Evolutionary conservation across 129 eudicot species (phyloP).

Genomic region (Arctium lappa): DNA sequence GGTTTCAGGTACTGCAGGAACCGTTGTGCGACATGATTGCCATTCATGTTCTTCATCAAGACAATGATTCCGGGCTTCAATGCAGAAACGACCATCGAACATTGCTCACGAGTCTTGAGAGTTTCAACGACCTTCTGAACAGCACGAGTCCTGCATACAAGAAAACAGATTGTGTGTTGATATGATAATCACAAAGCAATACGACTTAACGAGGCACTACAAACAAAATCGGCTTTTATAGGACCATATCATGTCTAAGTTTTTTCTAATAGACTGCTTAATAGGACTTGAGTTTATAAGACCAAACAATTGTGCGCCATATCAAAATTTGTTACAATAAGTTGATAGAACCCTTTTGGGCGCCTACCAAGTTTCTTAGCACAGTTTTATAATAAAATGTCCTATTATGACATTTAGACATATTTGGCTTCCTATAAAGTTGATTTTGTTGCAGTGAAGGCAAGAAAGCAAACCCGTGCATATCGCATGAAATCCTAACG

Average conservation of each 20-base stretch:
- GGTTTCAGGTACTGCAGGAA: constrained; percentile 50
- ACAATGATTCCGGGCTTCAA: constrained; percentile 54
- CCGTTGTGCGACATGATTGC: constrained; percentile 66
- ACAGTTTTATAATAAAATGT: too few relatives aligned
- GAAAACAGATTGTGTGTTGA: not conserved
- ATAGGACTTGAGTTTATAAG: too few relatives aligned
- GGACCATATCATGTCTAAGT: too few relatives aligned
- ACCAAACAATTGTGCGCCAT: too few relatives aligned
- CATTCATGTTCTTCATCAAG: constrained; percentile 58
- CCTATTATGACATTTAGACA: not conserved
- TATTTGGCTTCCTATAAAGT: not conserved
- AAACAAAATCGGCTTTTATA: too few relatives aligned
- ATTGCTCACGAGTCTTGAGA: constrained; percentile 50
- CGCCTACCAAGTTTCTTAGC: too few relatives aligned
- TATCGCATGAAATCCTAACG: constrained; percentile 55
- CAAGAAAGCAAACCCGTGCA: constrained; percentile 46
- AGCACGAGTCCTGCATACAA: constrained; percentile 46
- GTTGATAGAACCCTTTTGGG: too few relatives aligned
- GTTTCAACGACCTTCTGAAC: constrained; percentile 60
- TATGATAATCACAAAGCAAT: not conserved
- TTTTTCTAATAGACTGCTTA: too few relatives aligned
- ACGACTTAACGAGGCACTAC: not conserved
- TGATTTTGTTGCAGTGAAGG: not conserved
- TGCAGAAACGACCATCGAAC: constrained; percentile 45
- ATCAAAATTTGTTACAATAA: too few relatives aligned